A percentile compares a stretch with the other conserved stretches of the same genome.
These are phyloP conservation scores for Penicillium dipodomyicola DNA, from an alignment of 495 filamentous ascomycete species.

Conservation along the genomic window DNA sequence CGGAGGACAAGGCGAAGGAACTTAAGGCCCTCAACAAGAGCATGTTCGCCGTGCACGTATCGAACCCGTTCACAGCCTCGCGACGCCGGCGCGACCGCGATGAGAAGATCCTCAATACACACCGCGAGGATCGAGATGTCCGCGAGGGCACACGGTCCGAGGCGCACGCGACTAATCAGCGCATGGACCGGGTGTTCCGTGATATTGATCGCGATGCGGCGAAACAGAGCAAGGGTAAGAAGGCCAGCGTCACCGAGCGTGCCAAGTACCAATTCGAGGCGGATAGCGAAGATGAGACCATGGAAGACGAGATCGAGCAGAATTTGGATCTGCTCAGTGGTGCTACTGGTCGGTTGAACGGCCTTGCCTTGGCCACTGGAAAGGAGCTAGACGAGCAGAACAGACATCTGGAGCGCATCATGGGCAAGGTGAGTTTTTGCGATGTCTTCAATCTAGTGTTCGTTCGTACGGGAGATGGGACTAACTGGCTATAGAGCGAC, in stretches of 20 bases:
- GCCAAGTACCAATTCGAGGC: conserved; percentile 78
- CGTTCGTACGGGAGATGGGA: conserved; percentile 12
- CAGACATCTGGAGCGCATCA: conserved; percentile 69
- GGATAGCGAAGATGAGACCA: conserved; percentile 70
- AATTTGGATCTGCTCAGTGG: conserved; percentile 60
- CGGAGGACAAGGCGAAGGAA: conserved; percentile 71
- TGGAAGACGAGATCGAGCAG: conserved; percentile 70
- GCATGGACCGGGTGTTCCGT: conserved; percentile 59
- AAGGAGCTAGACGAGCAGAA: conserved; percentile 75
- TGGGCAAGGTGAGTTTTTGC: conserved; percentile 55
- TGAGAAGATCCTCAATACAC: conserved; percentile 57
- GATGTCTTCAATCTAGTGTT: background rate
- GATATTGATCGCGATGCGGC: conserved; percentile 46
- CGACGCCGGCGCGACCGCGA: conserved; percentile 59
- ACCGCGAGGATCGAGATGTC: conserved; percentile 63
- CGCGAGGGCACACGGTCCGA: conserved; percentile 66
- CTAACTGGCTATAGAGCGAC: conserved; percentile 55
- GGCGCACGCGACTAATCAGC: conserved; percentile 55
- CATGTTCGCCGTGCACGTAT: conserved; percentile 79
- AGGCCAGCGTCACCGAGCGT: conserved; percentile 61
- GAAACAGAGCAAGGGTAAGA: conserved; percentile 36
- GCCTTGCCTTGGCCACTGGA: conserved; percentile 66
- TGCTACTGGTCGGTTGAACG: conserved; percentile 62
- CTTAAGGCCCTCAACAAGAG: conserved; percentile 73
- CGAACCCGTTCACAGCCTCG: conserved; percentile 67